Conservation (phyloP, 2,329 filamentous ascomycete species). For the Gremmenia infestans region DNA sequence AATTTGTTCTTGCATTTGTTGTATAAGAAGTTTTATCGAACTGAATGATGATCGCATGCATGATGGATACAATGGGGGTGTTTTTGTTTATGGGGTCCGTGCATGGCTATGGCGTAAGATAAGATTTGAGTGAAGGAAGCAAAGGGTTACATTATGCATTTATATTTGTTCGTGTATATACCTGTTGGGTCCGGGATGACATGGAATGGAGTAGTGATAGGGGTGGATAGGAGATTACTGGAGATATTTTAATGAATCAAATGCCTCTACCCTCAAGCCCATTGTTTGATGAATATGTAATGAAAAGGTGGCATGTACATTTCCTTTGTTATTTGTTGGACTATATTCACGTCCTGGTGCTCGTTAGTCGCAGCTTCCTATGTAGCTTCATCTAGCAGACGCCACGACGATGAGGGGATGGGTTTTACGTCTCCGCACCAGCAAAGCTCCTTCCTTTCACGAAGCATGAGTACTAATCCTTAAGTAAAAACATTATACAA, state of each 20-base stretch:
- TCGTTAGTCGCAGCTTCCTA: neutral
- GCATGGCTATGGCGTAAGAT: constrained; percentile 22
- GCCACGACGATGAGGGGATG: too few species aligned
- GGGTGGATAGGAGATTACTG: constrained; percentile 14
- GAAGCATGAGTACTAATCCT: neutral
- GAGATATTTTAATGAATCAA: constrained; percentile 21
- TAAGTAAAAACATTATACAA: too few species aligned
- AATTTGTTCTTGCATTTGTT: constrained; percentile 94
- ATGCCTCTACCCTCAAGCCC: constrained; percentile 5
- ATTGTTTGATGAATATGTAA: neutral
- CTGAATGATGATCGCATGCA: constrained; percentile 37
- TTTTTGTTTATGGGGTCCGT: constrained; percentile 6
- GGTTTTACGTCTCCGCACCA: neutral
- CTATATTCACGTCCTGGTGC: too few species aligned
- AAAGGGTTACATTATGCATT: constrained; percentile 3
- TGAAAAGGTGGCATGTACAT: too few species aligned
- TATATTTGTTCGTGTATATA: constrained; percentile 26
- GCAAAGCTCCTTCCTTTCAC: neutral
- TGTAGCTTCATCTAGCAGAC: neutral
- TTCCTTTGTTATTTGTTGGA: too few species aligned
- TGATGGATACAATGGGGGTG: constrained; percentile 8
- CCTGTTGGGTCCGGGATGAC: constrained; percentile 16
- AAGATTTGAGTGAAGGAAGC: constrained; percentile 7
- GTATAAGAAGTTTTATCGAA: constrained; percentile 97
- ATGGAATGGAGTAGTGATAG: neutral